phyloP scores from a whole-genome alignment of 441 rosid species.

The Monsonia emarginata region DNA sequence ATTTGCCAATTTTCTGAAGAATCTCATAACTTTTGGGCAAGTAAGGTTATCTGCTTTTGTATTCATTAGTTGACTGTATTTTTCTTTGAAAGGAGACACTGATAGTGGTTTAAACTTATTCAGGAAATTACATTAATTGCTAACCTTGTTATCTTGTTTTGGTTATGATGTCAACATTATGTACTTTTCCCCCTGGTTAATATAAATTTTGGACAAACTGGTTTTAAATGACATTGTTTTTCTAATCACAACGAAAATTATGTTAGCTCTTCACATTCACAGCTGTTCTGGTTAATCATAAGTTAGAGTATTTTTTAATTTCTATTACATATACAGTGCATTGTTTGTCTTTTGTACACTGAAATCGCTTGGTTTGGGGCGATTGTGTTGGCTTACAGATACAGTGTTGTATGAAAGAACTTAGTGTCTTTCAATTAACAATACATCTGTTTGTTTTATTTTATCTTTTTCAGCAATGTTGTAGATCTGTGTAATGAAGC shows the following conservation, averaged over 20 bases:
- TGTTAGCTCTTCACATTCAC: neutral
- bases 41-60: conserved; percentile 30
- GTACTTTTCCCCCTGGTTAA: neutral
- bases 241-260: neutral
- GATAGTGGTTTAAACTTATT: neutral
- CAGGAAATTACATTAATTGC: neutral
- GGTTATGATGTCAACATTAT: neutral
- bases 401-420: no score
- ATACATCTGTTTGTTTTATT: neutral
- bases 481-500: neutral
- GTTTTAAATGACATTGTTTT: neutral
- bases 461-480: neutral
- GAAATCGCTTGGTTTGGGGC: no score
- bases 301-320: neutral
- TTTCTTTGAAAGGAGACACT: neutral
- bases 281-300: neutral
- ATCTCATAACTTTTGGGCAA: conserved; percentile 84
- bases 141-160: conserved; percentile 4
- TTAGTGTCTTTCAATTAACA: neutral
- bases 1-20: conserved; percentile 57
- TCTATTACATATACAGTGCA: neutral
- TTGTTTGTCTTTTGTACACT: neutral
- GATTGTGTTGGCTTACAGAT: no score
- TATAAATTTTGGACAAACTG: no score
- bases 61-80: neutral